Evolutionary conservation across 306 rosid species (phyloP).

Genomic region (Malus fusca): DNA sequence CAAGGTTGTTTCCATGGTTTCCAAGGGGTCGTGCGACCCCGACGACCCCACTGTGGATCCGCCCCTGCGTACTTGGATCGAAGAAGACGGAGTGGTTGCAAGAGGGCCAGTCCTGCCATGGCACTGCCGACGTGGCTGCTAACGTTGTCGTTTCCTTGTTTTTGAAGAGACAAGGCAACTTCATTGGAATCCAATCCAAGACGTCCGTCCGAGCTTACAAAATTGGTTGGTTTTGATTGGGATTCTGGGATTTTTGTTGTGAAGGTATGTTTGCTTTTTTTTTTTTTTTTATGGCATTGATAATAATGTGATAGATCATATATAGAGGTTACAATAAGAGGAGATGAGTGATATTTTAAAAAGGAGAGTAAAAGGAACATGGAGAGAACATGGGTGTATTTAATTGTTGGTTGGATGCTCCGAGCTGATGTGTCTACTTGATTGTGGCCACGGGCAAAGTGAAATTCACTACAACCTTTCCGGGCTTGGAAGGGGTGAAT

Average conservation of each 20-base stretch:
- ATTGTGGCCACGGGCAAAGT: fast-evolving
- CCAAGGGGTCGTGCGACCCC: too few species aligned
- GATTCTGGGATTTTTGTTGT: neutral
- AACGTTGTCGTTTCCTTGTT: constrained; percentile 16
- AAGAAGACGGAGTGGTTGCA: constrained; percentile 55
- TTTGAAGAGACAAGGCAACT: constrained; percentile 41
- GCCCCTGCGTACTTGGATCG: constrained; percentile 16
- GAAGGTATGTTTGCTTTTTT: neutral
- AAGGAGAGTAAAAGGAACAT: constrained; percentile 4
- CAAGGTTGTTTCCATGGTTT: too few species aligned
- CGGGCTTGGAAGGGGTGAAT: fast-evolving
- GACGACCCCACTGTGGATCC: too few species aligned
- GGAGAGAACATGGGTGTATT: constrained; percentile 16
- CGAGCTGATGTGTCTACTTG: too few species aligned
- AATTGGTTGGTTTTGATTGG: constrained; percentile 1
- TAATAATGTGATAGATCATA: constrained; percentile 21
- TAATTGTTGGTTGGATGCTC: too few species aligned
- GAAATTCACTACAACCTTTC: too few species aligned
- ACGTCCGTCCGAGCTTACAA: neutral
- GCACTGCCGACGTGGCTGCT: neutral
- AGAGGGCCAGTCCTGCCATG: constrained; percentile 42
- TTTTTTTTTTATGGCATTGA: constrained; percentile 5
- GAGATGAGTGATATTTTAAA: constrained; percentile 29
- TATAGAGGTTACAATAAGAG: neutral
- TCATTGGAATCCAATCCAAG: constrained; percentile 6